These are phyloP conservation scores for Pelargonium nanum DNA, from an alignment of 345 rosid species.

Conservation along the genomic window DNA sequence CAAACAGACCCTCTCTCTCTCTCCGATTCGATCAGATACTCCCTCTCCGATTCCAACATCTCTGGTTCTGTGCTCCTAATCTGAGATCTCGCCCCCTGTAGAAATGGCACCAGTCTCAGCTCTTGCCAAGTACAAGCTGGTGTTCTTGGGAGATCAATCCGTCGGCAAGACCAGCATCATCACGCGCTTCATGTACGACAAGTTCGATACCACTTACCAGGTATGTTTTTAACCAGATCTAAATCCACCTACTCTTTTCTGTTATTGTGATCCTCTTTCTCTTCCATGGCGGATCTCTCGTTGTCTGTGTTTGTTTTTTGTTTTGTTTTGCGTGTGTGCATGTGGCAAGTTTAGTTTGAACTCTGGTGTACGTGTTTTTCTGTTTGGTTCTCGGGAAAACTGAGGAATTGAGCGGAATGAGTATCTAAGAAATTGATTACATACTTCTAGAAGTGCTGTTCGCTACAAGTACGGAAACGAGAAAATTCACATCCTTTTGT, in stretches of 20 bases:
- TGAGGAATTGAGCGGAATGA: not conserved
- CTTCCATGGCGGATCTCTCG: too few species aligned
- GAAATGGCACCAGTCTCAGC: constrained; percentile 71
- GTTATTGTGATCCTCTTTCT: too few species aligned
- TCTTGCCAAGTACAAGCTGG: constrained; percentile 72
- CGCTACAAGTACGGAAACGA: too few species aligned
- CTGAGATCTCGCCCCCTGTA: too few species aligned
- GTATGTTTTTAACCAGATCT: constrained; percentile 12
- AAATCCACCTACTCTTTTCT: not conserved
- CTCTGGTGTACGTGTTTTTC: too few species aligned
- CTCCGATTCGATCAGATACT: not conserved
- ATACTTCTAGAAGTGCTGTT: too few species aligned
- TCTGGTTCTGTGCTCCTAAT: not conserved
- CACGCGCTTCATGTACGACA: constrained; percentile 92
- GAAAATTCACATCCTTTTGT: too few species aligned
- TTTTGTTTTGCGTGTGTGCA: too few species aligned
- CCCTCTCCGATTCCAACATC: not conserved
- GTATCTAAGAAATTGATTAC: too few species aligned
- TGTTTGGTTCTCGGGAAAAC: constrained; percentile 32
- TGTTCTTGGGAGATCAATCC: constrained; percentile 79
- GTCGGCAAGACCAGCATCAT: constrained; percentile 88
- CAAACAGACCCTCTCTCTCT: not conserved
- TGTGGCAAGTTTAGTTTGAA: too few species aligned
- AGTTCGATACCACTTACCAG: constrained; percentile 88
- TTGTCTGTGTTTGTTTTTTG: too few species aligned